Base-by-base conservation (phyloP, 1,284 basidiomycete species). In the Fomitopsis schrenkii region DNA sequence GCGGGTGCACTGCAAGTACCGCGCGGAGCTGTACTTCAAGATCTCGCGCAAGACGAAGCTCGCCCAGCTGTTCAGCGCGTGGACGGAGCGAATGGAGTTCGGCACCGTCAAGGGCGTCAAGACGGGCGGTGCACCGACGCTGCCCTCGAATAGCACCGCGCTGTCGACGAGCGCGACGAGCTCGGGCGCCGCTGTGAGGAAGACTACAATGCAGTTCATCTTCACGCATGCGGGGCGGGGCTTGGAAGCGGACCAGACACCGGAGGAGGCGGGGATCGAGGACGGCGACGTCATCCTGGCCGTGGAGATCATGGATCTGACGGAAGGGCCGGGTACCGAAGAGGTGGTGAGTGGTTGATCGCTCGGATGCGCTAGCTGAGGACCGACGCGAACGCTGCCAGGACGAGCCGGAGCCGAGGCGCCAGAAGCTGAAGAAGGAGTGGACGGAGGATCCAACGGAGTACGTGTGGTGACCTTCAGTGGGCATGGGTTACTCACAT, bases 21-120 rank as follows among this genome's bases (percentile, higher is more conserved):
- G 91, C 50, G 90, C 90, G 3, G 91, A 94, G 71, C 80, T 94
- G 45, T 93, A 90, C 79, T 94, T 94, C 83, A 93, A 92, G 75
- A 91, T 94, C 67, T 90, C 88, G 35, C 87, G 91, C 71, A 93
- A 93, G 76, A 91, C 88, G 41, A 93, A 92, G 72, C 79, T 94
- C 38, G 84, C 86, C 55, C 82, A 87, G 61, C 79, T 93, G 60
- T 92, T 93, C 74, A 86, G 85, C 67, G 87, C 90, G n/a, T 93
- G 91, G 91, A 91, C 89, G 38, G 88, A 90, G 58, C 80, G 91
- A 64, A 93, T 94, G 91, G 90, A 91, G 70, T 76, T 66, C 35
- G 66, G 66, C 57, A 63, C 66, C 53, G 65, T 63, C 42, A 70
- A 69, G 64, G 66, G 64, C 3, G 68, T 72, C 17, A 74, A 62